Percentiles rank a stretch among this genome's conserved stretches.
phyloP scores from a whole-genome alignment of 495 filamentous ascomycete species.

The Sporormia fimetaria region DNA sequence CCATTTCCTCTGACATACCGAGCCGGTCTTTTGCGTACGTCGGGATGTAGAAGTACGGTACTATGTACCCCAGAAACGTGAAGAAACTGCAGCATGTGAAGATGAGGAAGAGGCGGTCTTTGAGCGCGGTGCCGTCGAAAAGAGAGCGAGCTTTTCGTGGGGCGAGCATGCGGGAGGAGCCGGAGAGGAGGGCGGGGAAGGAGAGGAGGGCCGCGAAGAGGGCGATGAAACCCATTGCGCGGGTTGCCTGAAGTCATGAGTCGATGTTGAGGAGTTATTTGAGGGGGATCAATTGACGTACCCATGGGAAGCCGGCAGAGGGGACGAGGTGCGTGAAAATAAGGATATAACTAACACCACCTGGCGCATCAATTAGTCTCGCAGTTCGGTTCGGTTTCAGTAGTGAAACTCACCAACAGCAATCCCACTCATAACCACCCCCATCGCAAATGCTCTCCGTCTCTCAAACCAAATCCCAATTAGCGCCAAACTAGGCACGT shows the following conservation, averaged over 20 bases:
- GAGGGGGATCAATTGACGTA: too few relatives aligned
- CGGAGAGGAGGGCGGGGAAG: conserved; percentile 16
- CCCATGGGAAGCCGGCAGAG: conserved; percentile 25
- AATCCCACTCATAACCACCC: conserved; percentile 22
- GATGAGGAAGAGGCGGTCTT: conserved; percentile 18
- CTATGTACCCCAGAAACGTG: conserved; percentile 22
- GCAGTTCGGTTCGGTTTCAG: not conserved
- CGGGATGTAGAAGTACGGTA: conserved; percentile 24
- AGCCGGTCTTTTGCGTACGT: conserved; percentile 17
- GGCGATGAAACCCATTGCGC: conserved; percentile 23
- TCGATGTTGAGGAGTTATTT: too few relatives aligned
- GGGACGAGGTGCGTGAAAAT: conserved; percentile 16
- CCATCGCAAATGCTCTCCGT: conserved; percentile 20
- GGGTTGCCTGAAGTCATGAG: too few relatives aligned
- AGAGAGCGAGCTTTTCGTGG: conserved; percentile 16
- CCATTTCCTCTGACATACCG: conserved; percentile 8
- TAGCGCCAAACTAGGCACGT: conserved; percentile 21
- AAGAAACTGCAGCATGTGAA: conserved; percentile 23
- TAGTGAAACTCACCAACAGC: conserved; percentile 17
- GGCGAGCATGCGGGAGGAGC: conserved; percentile 9
- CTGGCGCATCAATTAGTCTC: not conserved
- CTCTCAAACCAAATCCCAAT: conserved; percentile 19
- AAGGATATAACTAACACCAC: conserved; percentile 22
- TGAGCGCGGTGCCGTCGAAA: conserved; percentile 17
- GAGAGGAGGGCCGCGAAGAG: conserved; percentile 12